Evolutionary conservation across 2,329 filamentous ascomycete genomes (phyloP).

Genomic region (Fusarium piperis): DNA sequence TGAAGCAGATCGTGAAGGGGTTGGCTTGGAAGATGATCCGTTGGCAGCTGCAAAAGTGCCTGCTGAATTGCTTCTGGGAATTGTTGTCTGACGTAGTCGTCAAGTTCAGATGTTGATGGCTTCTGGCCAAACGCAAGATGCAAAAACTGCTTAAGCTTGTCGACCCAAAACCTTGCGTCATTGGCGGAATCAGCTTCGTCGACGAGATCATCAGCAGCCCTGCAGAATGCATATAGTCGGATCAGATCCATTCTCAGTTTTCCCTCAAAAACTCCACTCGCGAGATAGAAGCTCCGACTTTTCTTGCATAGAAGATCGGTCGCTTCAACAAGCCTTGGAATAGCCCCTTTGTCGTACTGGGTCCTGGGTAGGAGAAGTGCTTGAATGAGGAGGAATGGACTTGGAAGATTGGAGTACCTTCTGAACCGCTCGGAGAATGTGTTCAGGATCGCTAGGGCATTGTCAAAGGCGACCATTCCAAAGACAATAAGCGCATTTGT

Average conservation of each 20-base stretch:
- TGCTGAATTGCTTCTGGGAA: slow-evolving; percentile 64
- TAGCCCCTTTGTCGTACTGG: slow-evolving; percentile 65
- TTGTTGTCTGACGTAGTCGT: slow-evolving; percentile 53
- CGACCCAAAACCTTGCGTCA: slow-evolving; percentile 67
- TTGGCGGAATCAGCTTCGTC: slow-evolving; percentile 66
- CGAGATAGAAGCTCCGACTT: slow-evolving; percentile 79
- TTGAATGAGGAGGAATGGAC: slow-evolving; percentile 62
- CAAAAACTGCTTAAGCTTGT: slow-evolving; percentile 66
- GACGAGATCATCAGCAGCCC: slow-evolving; percentile 77
- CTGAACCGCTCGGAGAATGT: slow-evolving; percentile 69
- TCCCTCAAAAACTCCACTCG: slow-evolving; percentile 74
- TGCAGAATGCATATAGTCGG: slow-evolving; percentile 77
- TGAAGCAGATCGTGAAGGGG: slow-evolving; percentile 72
- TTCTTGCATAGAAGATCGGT: slow-evolving; percentile 68
- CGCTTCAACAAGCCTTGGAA: slow-evolving; percentile 68
- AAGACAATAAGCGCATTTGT: slow-evolving; percentile 77
- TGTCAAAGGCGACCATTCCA: slow-evolving; percentile 74
- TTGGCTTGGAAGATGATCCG: slow-evolving; percentile 61
- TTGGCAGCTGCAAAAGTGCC: slow-evolving; percentile 69
- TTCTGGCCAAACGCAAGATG: slow-evolving; percentile 51
- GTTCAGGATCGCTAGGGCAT: slow-evolving; percentile 72
- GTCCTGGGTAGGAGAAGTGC: slow-evolving; percentile 58
- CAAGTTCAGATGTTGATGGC: neutral
- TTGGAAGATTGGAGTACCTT: slow-evolving; percentile 52
- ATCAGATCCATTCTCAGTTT: slow-evolving; percentile 74